Base-by-base conservation (phyloP, 306 rosid species). In the Medicago arabica region DNA sequence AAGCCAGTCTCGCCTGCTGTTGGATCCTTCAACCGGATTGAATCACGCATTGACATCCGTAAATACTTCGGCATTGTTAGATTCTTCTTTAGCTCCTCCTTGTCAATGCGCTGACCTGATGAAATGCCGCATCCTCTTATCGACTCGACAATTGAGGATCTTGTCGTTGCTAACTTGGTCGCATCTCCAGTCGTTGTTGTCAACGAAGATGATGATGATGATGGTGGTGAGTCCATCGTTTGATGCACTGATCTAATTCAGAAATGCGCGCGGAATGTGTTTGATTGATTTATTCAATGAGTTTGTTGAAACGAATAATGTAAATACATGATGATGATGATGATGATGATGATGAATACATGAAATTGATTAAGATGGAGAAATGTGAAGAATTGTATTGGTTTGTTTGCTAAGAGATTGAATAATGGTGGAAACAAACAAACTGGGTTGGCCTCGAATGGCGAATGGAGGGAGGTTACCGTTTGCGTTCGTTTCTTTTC, bases 11-110 rank as follows among this genome's bases (percentile, higher is more conserved):
- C 81, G 0, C 88, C 88, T 7, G 90, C 92, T 5, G 13, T 7
- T 0, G 78, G 74, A 19, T 96, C 96, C 85, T 86, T 61, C 0
- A 84, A 73, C 2, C 88, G 78, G 7, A 96, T 89, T 51, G 87
- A 80, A 44, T 92, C 97, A 1, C 97, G 89, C 87, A 96, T 88
- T 44, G 99, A 97, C 4, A 67, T 66, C 0, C 99, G 90, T 19
- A 96, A 84, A 75, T 90, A 88, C 51, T 82, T 78, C 13, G 99
- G 97, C 92, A 96, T 96, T 8, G 75, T 64, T 0, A 96, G 80
- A 76, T 80, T 83, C 69, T 68, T 65, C 82, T 55, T 73, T 9
- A 96, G 57, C 9, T 90, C 96, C 70, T 85, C 92, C 86, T 86
- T 96, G 59, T 87, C 90, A 25, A 92, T 58, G 15, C 82, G 81